Evolutionary conservation across 2,329 filamentous ascomycete species (phyloP), one percentile per base, ranked within the genome.

Genomic region (Clonostachys solani): DNA sequence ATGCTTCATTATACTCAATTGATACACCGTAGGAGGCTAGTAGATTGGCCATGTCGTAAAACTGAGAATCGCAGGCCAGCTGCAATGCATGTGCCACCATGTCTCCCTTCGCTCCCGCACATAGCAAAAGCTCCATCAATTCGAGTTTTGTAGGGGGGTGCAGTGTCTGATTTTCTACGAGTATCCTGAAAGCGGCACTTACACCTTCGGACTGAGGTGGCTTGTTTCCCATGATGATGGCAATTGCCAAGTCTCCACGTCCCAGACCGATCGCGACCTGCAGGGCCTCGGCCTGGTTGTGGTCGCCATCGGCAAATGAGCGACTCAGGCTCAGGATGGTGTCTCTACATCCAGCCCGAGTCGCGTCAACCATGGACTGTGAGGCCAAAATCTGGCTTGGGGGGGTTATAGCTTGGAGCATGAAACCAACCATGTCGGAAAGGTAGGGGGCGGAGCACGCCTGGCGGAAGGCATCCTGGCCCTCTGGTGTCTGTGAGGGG

Each of bases 121-220:
- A 82, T 2, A 85, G 66, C 2, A 85, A 56, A 4, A 81, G 62
- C 55, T 84, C 79, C 0, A 75, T 67, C 50, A 84, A 63, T 3
- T 69, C 68, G 40, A 78, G 60, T 54, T 77, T 81, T 33, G 74
- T 71, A 33, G 71, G 68, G 0, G 74, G 71, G 6, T 67, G 68
- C 16, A 79, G 66, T 3, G 71, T 69, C 3, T 69, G 57, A 43
- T 75, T 71, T 2, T 67, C 58, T 49, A 77, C 69, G 2, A 82
- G 61, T 6, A 68, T 57, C 3, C 64, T 63, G 38, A 84, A 78
- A 12, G 77, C 75, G 19, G 74, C 69, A 46, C 77, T 72, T 4
- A 84, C 59, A 0, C 69, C 68, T 0, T 66, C 64, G 2, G 67
- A 65, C 15, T 69, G 65, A 2, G 81, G 80, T 1, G 80, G 78